Evolutionary conservation across 2,329 filamentous ascomycete species (phyloP).

Genomic region (Taxawa tesnikishii): DNA sequence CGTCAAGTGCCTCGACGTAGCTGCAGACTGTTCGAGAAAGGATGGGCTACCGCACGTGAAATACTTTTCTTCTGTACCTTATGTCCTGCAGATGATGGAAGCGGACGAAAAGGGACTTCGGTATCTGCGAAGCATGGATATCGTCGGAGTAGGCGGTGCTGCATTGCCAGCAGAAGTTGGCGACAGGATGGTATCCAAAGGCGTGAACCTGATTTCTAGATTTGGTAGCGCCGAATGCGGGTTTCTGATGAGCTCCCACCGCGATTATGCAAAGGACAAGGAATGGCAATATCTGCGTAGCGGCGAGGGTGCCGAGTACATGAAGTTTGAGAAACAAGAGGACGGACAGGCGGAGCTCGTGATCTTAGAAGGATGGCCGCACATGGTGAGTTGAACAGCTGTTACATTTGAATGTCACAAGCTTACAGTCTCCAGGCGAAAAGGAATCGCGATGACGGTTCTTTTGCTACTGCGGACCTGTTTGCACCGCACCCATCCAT

Average conservation of each 20-base stretch:
- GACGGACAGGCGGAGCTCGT: slow-evolving; percentile 41
- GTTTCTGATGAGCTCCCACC: slow-evolving; percentile 51
- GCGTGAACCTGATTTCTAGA: slow-evolving; percentile 47
- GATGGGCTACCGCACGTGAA: slow-evolving; percentile 24
- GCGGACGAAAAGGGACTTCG: slow-evolving; percentile 29
- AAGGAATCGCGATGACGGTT: slow-evolving; percentile 45
- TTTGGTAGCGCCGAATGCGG: slow-evolving; percentile 57
- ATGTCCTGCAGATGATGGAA: slow-evolving; percentile 42
- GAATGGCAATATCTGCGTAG: slow-evolving; percentile 50
- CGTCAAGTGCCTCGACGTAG: slow-evolving; percentile 31
- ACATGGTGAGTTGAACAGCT: slow-evolving; percentile 21
- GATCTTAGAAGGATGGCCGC: slow-evolving; percentile 44
- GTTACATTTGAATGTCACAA: not conserved
- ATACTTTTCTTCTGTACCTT: slow-evolving; percentile 53
- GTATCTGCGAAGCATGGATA: slow-evolving; percentile 38
- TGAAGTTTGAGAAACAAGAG: slow-evolving; percentile 36
- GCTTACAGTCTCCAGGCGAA: slow-evolving; percentile 26
- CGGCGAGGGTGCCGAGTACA: slow-evolving; percentile 17
- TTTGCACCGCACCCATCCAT: slow-evolving; percentile 44
- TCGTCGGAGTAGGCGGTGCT: slow-evolving; percentile 53
- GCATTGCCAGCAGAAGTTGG: slow-evolving; percentile 42
- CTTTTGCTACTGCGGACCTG: slow-evolving; percentile 51
- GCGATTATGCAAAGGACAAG: slow-evolving; percentile 40
- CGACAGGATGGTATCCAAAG: slow-evolving; percentile 35
- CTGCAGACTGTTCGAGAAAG: slow-evolving; percentile 14